These are phyloP conservation scores for Daldinia decipiens DNA, from an alignment of 495 filamentous ascomycete genomes.

Conservation along the genomic window DNA sequence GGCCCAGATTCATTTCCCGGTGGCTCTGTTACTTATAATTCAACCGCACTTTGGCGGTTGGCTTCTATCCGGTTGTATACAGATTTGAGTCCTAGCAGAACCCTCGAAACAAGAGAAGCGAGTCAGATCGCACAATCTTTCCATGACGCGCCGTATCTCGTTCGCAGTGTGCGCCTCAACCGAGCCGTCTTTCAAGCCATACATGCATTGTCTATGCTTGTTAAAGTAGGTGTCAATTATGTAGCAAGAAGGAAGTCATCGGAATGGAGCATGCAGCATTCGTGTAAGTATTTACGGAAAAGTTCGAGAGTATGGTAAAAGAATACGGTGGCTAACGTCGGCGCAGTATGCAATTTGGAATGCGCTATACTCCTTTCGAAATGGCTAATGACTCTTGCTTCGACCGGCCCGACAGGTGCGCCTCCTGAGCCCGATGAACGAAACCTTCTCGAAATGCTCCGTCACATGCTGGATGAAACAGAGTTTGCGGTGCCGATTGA, in stretches of 20 bases:
- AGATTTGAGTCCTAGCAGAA: slow-evolving; percentile 70
- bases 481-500: slow-evolving; percentile 72
- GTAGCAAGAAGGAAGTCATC: slow-evolving; percentile 75
- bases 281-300: slow-evolving; percentile 51
- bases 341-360: slow-evolving; percentile 70
- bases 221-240: slow-evolving; percentile 74
- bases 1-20: slow-evolving; percentile 58
- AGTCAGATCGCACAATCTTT: slow-evolving; percentile 68
- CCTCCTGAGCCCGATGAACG: slow-evolving; percentile 67
- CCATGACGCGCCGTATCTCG: slow-evolving; percentile 65
- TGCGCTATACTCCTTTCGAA: slow-evolving; percentile 73
- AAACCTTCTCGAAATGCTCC: slow-evolving; percentile 72
- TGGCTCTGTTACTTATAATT: slow-evolving; percentile 73
- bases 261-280: slow-evolving; percentile 78
- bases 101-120: slow-evolving; percentile 70
- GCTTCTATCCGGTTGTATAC: slow-evolving; percentile 75
- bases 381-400: slow-evolving; percentile 59
- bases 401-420: slow-evolving; percentile 56
- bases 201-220: slow-evolving; percentile 73
- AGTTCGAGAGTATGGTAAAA: neutral
- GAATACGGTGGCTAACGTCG: slow-evolving; percentile 18
- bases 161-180: slow-evolving; percentile 66
- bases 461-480: slow-evolving; percentile 80
- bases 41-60: slow-evolving; percentile 70
- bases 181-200: slow-evolving; percentile 72